Evolutionary conservation across 352 stramenopile genomes (phyloP), one percentile per base, ranked within the genome.

Genomic region (Pythium coloratum): DNA sequence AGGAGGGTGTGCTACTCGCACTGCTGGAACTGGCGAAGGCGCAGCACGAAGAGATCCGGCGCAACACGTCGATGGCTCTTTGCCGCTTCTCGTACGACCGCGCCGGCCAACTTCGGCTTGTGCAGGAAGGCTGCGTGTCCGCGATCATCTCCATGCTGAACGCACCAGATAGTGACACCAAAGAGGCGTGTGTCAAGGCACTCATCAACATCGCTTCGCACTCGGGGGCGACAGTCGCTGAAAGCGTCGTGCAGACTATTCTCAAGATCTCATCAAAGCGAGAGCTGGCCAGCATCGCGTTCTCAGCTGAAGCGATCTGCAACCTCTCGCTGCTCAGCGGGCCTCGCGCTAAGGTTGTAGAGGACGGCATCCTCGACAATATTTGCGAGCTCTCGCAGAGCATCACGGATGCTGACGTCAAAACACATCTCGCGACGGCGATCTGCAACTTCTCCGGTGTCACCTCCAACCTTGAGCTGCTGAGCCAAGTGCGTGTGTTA

Each of bases 71-170:
- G 44, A 92, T 91, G 77, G 80, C 84, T 40, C 68, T 94, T 6
- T 94, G 86, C 46, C 83, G 86, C n/a, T 86, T 94, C 47, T 93
- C 86, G 6, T 93, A 94, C 63, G 84, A 91, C 26, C 82, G 81
- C 30, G 72, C 65, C 13, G 84, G 84, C 0, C 86, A 94, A 46
- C 70, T 90, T 2, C 81, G 81, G 32, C 77, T 94, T 8, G 82
- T 94, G 0, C 86, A 94, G 38, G 86, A 94, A 76, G 86, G 86
- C 4, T 93, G 84, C 26, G 85, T 92, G 16, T 92, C 86, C 3
- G 86, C 86, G 26, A 91, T 94, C 61, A 75, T 94, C 16, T 92
- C 84, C 14, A 93, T 94, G 86, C 76, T 94, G 30, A 94, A 94
- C 67, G 80, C 86, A 10, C 73, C 86, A 0, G 86, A 94, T 49